phyloP scores from a whole-genome alignment of 768 basidiomycete genomes.

The Rhizopogon rudus region DNA sequence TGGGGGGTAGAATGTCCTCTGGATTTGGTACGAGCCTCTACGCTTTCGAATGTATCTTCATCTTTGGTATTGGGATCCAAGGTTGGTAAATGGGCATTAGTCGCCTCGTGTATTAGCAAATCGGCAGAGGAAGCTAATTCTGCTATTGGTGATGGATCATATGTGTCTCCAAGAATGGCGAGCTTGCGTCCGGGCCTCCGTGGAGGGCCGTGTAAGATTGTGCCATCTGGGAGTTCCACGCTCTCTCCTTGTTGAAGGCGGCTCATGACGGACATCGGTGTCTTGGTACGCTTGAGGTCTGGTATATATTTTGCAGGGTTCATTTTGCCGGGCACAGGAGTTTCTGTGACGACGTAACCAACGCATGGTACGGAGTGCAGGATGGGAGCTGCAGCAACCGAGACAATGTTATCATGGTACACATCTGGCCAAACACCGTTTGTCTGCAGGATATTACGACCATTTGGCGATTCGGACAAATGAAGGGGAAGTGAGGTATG shows the following conservation, averaged over 20 bases:
- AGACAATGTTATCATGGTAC: constrained; percentile 48
- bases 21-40: constrained; percentile 60
- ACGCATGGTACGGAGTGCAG: constrained; percentile 77
- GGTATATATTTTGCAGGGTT: constrained; percentile 63
- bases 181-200: constrained; percentile 69
- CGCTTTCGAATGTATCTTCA: constrained; percentile 53
- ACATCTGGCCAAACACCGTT: constrained; percentile 66
- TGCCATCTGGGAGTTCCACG: constrained; percentile 67
- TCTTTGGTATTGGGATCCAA: constrained; percentile 56
- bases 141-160: constrained; percentile 66
- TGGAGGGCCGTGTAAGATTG: constrained; percentile 60
- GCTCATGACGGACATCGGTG: constrained; percentile 63
- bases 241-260: constrained; percentile 61
- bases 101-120: constrained; percentile 83
- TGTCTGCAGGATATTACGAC: constrained; percentile 57
- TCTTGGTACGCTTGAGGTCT: constrained; percentile 63
- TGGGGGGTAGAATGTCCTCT: constrained; percentile 91
- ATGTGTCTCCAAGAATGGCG: constrained; percentile 82
- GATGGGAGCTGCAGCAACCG: constrained; percentile 76
- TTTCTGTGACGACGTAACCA: constrained; percentile 72
- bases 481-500: constrained; percentile 42
- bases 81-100: constrained; percentile 76
- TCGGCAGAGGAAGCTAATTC: constrained; percentile 61
- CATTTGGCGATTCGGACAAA: constrained; percentile 49
- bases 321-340: constrained; percentile 72